Base-by-base conservation (phyloP, 768 basidiomycete genomes). In the Boletellus ananas region DNA sequence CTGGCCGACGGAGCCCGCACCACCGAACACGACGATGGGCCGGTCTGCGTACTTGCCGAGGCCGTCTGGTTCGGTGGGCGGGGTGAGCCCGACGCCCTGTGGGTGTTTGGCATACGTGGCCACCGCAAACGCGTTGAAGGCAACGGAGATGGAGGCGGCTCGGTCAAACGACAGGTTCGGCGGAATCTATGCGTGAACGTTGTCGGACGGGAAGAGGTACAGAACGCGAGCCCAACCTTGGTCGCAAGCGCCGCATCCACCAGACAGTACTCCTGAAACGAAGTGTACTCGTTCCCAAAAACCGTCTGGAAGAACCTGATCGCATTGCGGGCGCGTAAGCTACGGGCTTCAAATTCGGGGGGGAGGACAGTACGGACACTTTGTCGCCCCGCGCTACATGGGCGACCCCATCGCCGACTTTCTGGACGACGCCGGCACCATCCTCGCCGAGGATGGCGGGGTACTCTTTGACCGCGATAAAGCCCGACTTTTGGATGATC, bases 371-470 rank as follows among this genome's bases (percentile, higher is more conserved):
- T 7, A 29, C 55, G 17, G 2, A 55, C 50, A 55, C 61, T 46
- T 52, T 66, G 45, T 75, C 71, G 7, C 74, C 75, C 13, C 51
- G 36, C 6, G 53, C 58, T 43, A 74, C 57, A 27, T 53, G 49
- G 11, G 61, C 60, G 1, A 76, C 75, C 1, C 61, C 66, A 6
- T 62, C 49, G 16, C 72, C 75, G 25, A 74, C 60, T 41, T 66
- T 61, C 18, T 63, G 60, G 18, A 74, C 67, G 12, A 62, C 58
- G 20, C 76, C 75, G 9, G 74, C 70, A 7, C 59, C 62, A 20
- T 77, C 75, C 21, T 52, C 52, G 13, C 72, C 76, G 4, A 70
- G 21, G 42, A 74, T 58, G 18, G 57, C 58, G 0, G 75, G 76
- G 51, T 56, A 78, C 7, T 63, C 52, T 21, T 71, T 59, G 33